Evolutionary conservation across 164 flowering plant species (phyloP).

Genomic region (Tinospora cordifolia): DNA sequence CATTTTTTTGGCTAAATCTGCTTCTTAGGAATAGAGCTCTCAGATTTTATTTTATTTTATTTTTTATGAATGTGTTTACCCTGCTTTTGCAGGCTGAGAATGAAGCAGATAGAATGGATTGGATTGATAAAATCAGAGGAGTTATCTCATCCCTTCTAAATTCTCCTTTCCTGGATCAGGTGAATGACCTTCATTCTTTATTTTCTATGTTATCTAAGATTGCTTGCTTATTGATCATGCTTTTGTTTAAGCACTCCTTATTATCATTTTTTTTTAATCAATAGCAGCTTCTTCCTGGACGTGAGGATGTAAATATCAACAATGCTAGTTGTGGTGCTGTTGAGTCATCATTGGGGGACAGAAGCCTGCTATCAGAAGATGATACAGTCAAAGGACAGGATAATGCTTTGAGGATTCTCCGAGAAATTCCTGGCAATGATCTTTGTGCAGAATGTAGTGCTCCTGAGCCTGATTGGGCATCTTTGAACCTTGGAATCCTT

Average conservation of each 20-base stretch:
- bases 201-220: not conserved
- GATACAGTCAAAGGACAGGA: constrained; percentile 28
- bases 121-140: constrained; percentile 83
- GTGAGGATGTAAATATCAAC: constrained; percentile 17
- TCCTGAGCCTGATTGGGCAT: constrained; percentile 93
- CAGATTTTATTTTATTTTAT: not conserved
- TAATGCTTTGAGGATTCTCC: constrained; percentile 43
- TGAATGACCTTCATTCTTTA: constrained; percentile 15
- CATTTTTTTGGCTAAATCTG: not conserved
- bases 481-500: constrained; percentile 81
- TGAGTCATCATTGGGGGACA: constrained; percentile 22
- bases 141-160: constrained; percentile 78
- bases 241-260: constrained; percentile 5
- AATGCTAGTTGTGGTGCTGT: constrained; percentile 17
- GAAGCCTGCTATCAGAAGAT: constrained; percentile 22
- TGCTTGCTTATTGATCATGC: not conserved
- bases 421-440: constrained; percentile 79
- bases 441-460: constrained; percentile 84
- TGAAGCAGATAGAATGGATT: constrained; percentile 83
- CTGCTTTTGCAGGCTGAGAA: constrained; percentile 65
- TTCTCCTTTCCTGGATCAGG: constrained; percentile 69
- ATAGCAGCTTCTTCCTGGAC: constrained; percentile 29
- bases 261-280: constrained; percentile 13
- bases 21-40: not conserved
- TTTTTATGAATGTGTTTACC: too few relatives aligned